These are phyloP conservation scores for Clavariopsis aquatica DNA, from an alignment of 495 filamentous ascomycete species.

Conservation along the genomic window DNA sequence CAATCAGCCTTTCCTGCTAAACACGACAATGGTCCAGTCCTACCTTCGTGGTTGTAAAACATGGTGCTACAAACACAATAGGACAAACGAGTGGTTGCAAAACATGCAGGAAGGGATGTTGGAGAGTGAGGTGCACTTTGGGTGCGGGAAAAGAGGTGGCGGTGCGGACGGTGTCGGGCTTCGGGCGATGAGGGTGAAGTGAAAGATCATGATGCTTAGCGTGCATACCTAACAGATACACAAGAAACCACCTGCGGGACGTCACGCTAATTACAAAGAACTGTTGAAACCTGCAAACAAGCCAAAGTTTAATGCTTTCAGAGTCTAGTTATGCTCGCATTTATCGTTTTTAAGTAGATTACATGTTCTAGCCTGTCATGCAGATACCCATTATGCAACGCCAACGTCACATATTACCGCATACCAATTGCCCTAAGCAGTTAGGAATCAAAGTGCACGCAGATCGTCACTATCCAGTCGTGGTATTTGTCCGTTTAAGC, in stretches of 20 bases:
- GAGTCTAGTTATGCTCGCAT: not conserved
- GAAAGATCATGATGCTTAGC: constrained; percentile 5
- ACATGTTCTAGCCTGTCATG: constrained; percentile 26
- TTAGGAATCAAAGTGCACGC: constrained; percentile 13
- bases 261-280: not conserved
- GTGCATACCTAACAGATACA: not conserved
- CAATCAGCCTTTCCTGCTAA: constrained; percentile 27
- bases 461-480: not conserved
- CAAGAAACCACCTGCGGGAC: not conserved
- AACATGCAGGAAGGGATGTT: constrained; percentile 9
- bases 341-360: constrained; percentile 6
- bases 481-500: constrained; percentile 11
- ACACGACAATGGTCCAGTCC: constrained; percentile 36
- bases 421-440: constrained; percentile 3
- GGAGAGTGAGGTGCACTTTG: not conserved
- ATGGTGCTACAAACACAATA: constrained; percentile 52
- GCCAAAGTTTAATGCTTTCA: not conserved
- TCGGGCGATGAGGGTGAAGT: not conserved
- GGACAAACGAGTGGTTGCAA: not conserved
- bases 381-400: constrained; percentile 28
- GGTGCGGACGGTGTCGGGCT: not conserved
- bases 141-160: not conserved
- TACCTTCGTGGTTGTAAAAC: constrained; percentile 95
- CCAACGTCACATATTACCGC: constrained; percentile 19
- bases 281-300: constrained; percentile 2